These are phyloP conservation scores for Solanum piurae DNA, from an alignment of 257 asterid species.

Conservation along the genomic window DNA sequence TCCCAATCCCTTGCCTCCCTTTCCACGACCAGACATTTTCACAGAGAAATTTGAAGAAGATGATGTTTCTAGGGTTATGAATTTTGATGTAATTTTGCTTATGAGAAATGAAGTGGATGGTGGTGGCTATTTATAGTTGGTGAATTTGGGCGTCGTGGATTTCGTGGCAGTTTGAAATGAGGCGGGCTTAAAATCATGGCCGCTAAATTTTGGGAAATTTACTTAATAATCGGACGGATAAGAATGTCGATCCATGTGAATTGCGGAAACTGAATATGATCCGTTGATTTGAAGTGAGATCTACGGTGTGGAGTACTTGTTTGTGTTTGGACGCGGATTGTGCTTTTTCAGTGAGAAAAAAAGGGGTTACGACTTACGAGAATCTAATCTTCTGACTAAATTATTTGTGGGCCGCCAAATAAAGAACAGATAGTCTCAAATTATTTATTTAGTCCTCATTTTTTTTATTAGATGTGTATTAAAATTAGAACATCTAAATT, in stretches of 20 bases:
- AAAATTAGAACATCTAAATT: neutral
- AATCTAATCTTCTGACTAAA: neutral
- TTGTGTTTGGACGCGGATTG: neutral
- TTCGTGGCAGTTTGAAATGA: neutral
- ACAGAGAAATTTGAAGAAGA: neutral
- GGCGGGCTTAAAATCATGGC: neutral
- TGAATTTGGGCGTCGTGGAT: neutral
- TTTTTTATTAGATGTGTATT: neutral
- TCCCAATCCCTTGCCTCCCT: conserved; percentile 33
- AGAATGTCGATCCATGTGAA: neutral
- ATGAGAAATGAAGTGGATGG: fast-evolving
- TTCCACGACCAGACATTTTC: conserved; percentile 20
- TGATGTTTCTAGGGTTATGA: neutral
- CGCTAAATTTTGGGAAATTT: neutral
- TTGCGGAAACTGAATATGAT: neutral
- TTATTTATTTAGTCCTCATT: neutral
- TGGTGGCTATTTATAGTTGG: neutral
- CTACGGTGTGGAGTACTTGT: neutral
- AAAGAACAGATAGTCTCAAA: neutral
- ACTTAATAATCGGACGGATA: neutral
- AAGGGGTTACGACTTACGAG: neutral
- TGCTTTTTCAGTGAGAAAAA: neutral
- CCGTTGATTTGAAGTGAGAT: neutral
- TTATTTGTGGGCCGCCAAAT: neutral
- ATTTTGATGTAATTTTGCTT: neutral